phyloP scores from a whole-genome alignment of 1,139 yeast genomes.

The Magnusiomyces sp. region DNA sequence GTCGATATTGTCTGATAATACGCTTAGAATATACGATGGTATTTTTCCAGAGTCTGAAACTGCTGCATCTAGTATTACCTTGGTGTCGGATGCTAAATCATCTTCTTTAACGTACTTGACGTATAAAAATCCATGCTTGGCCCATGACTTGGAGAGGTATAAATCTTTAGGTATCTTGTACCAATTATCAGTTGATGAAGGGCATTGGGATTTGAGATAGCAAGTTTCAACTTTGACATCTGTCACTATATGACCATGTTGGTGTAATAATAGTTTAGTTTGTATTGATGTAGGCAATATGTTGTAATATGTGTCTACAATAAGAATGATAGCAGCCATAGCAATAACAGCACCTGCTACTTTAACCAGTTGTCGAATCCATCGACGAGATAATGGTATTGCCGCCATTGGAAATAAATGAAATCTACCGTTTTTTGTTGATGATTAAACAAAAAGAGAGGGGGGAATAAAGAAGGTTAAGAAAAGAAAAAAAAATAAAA shows the following conservation, averaged over 20 bases:
- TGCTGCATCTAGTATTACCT: conserved; percentile 28
- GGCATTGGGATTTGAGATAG: conserved; percentile 23
- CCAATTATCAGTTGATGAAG: conserved; percentile 26
- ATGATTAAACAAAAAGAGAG: not conserved
- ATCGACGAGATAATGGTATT: conserved; percentile 21
- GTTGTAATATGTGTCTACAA: conserved; percentile 26
- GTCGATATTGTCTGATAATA: no score
- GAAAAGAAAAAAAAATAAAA: not conserved
- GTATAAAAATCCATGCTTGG: conserved; percentile 24
- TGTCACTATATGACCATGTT: conserved; percentile 25
- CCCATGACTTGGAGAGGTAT: conserved; percentile 28
- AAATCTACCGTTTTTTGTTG: not conserved
- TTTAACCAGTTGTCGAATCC: conserved; percentile 25
- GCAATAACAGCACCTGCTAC: conserved; percentile 18
- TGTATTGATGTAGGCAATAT: conserved; percentile 29
- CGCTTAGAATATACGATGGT: conserved; percentile 18
- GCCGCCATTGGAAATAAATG: not conserved
- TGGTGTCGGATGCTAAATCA: conserved; percentile 20
- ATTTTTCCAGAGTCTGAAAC: conserved; percentile 11
- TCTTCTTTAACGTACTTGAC: conserved; percentile 24
- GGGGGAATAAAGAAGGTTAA: no score
- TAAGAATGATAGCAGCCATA: conserved; percentile 19
- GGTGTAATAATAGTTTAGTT: conserved; percentile 22
- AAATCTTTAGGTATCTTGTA: conserved; percentile 29
- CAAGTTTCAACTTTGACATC: conserved; percentile 29